Evolutionary conservation across 139 green algal genomes (phyloP).

Genomic region (Chlamydomonas incerta): DNA sequence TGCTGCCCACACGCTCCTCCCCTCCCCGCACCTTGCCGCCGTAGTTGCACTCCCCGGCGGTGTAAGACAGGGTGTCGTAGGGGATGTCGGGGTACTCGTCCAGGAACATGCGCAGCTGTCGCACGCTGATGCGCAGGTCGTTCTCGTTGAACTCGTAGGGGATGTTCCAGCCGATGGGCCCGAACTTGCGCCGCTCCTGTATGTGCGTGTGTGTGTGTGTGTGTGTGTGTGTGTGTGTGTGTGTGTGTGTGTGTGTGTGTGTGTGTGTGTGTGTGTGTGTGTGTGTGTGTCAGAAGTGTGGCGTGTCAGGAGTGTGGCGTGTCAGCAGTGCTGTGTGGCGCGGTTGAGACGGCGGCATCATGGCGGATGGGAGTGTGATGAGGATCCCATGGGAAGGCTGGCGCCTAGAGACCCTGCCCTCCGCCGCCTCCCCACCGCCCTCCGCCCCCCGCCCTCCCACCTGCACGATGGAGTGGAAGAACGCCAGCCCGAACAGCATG

Average conservation of each 20-base stretch:
- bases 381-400: too few relatives aligned
- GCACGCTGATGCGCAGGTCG: constrained; percentile 81
- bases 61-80: constrained; percentile 79
- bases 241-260: too few relatives aligned
- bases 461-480: constrained; percentile 84
- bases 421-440: background rate
- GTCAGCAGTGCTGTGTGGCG: too few relatives aligned
- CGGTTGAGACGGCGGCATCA: background rate
- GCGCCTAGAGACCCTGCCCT: background rate
- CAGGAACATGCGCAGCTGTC: constrained; percentile 86
- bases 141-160: constrained; percentile 88
- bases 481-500: constrained; percentile 81
- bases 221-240: too few relatives aligned
- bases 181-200: constrained; percentile 84
- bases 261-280: too few relatives aligned
- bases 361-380: too few relatives aligned
- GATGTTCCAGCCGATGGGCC: constrained; percentile 88
- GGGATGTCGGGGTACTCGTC: constrained; percentile 84
- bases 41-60: constrained; percentile 84
- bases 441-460: background rate
- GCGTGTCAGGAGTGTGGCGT: too few relatives aligned
- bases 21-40: constrained; percentile 60
- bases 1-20: too few relatives aligned
- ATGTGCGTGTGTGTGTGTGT: background rate
- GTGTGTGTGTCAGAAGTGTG: too few relatives aligned